Percentiles rank a stretch among this genome's conserved stretches.
These are phyloP conservation scores for Neonectria ditissima DNA, from an alignment of 2,329 filamentous ascomycete genomes.

Conservation along the genomic window DNA sequence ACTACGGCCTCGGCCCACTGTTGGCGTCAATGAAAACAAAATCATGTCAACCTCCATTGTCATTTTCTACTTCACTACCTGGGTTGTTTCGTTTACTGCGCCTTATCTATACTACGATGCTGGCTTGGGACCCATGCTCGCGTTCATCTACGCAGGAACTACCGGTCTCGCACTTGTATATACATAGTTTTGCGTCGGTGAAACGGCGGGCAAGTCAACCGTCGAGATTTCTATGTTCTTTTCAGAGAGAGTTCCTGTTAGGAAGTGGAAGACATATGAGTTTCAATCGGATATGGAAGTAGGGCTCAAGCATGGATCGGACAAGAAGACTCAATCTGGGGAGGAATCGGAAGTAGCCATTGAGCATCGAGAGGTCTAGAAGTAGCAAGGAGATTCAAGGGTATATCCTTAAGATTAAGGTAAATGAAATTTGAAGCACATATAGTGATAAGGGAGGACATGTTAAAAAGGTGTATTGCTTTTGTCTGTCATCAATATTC, in stretches of 20 bases:
- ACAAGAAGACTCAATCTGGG: neutral
- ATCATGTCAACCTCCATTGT: constrained; percentile 56
- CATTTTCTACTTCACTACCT: constrained; percentile 51
- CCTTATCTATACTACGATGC: constrained; percentile 12
- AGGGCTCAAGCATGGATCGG: neutral
- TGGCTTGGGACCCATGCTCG: constrained; percentile 2
- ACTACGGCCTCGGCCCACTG: constrained; percentile 54
- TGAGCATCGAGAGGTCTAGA: neutral
- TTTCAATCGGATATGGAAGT: constrained; percentile 3
- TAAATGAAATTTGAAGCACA: too few species aligned
- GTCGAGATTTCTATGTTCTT: constrained; percentile 10
- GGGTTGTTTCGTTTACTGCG: constrained; percentile 8
- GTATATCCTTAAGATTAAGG: too few species aligned
- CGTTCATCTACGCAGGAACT: constrained; percentile 5
- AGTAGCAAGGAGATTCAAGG: too few species aligned
- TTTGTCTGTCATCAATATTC: too few species aligned
- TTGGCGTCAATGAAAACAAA: constrained; percentile 59
- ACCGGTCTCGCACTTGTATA: neutral
- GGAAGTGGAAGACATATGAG: constrained; percentile 1
- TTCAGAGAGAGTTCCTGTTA: neutral
- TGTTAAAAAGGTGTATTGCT: too few species aligned
- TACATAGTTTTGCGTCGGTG: constrained; percentile 8
- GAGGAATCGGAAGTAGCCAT: neutral
- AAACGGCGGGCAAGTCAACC: neutral
- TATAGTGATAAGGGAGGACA: too few species aligned